Evolutionary conservation across 768 basidiomycete species (phyloP).

Genomic region (Arthromyces matolae): DNA sequence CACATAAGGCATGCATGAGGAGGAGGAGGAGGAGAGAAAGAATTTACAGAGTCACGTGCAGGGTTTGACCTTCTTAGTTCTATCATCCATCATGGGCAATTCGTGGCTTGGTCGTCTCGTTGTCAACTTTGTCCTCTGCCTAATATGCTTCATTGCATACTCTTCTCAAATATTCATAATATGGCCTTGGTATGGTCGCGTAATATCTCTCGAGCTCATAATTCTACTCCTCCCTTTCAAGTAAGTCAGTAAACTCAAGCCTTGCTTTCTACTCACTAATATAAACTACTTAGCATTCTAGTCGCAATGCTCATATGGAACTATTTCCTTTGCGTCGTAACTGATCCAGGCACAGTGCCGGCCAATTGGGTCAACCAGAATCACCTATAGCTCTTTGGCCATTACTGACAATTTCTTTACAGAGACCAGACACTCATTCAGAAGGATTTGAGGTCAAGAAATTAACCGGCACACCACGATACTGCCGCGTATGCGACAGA

Average conservation of each 20-base stretch:
- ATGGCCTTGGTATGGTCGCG: slow-evolving; percentile 88
- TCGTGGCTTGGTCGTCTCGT: slow-evolving; percentile 54
- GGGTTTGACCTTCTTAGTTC: not conserved
- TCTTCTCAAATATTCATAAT: slow-evolving; percentile 87
- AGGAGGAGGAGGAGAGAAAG: not conserved
- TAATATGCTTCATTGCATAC: slow-evolving; percentile 86
- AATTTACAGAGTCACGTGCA: slow-evolving; percentile 13
- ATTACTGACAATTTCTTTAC: slow-evolving; percentile 8
- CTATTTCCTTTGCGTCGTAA: slow-evolving; percentile 78
- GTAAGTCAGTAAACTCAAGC: slow-evolving; percentile 41
- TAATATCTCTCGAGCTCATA: slow-evolving; percentile 69
- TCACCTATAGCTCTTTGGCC: too few species aligned
- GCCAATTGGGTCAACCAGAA: slow-evolving; percentile 63
- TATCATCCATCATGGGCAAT: slow-evolving; percentile 31
- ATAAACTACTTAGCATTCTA: slow-evolving; percentile 63
- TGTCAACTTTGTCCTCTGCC: slow-evolving; percentile 63
- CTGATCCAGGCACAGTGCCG: slow-evolving; percentile 85
- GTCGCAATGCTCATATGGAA: slow-evolving; percentile 83
- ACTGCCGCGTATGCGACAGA: slow-evolving; percentile 79
- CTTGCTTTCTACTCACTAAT: slow-evolving; percentile 11
- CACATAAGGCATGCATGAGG: slow-evolving; percentile 2
- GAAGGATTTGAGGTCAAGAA: slow-evolving; percentile 91
- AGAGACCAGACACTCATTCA: slow-evolving; percentile 72
- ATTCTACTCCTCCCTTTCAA: slow-evolving; percentile 86
- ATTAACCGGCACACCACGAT: slow-evolving; percentile 76